phyloP scores from a whole-genome alignment of 2,329 filamentous ascomycete genomes.

The Ilyonectria mors-panacis region DNA sequence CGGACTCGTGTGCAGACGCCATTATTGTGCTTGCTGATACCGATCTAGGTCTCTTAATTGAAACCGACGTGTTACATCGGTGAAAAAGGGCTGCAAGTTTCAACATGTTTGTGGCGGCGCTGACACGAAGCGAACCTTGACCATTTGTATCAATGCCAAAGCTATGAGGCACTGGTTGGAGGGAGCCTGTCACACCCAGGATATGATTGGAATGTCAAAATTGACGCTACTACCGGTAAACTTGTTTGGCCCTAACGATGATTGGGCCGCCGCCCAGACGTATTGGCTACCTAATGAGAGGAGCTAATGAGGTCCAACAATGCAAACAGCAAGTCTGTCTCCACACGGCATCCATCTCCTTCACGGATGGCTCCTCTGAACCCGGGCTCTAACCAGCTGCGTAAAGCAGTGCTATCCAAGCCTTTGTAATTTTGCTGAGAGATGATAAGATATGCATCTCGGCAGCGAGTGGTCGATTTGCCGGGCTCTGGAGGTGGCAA shows the following conservation, averaged over 20 bases:
- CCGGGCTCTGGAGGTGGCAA: background rate
- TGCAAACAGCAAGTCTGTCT: slow-evolving; percentile 28
- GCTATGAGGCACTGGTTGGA: too few relatives aligned
- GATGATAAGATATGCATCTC: slow-evolving; percentile 27
- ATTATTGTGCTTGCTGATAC: background rate
- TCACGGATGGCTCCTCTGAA: slow-evolving; percentile 14
- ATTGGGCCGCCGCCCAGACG: too few relatives aligned
- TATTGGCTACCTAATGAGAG: background rate
- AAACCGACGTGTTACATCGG: background rate
- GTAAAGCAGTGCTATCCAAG: slow-evolving; percentile 1
- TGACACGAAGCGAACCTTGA: background rate
- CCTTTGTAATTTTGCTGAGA: slow-evolving; percentile 18
- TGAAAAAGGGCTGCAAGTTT: too few relatives aligned
- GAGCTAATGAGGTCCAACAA: slow-evolving; percentile 31
- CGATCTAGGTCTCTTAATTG: background rate
- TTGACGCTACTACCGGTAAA: too few relatives aligned
- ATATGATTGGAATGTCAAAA: background rate
- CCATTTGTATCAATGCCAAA: background rate
- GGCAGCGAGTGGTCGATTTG: slow-evolving; percentile 30
- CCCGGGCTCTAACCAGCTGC: slow-evolving; percentile 18
- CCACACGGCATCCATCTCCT: slow-evolving; percentile 31
- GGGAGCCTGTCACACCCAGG: background rate
- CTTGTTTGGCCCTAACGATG: too few relatives aligned
- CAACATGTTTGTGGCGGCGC: too few relatives aligned
- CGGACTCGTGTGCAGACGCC: background rate